phyloP scores from a whole-genome alignment of 768 basidiomycete species.

The Holtermannia corniformis region DNA sequence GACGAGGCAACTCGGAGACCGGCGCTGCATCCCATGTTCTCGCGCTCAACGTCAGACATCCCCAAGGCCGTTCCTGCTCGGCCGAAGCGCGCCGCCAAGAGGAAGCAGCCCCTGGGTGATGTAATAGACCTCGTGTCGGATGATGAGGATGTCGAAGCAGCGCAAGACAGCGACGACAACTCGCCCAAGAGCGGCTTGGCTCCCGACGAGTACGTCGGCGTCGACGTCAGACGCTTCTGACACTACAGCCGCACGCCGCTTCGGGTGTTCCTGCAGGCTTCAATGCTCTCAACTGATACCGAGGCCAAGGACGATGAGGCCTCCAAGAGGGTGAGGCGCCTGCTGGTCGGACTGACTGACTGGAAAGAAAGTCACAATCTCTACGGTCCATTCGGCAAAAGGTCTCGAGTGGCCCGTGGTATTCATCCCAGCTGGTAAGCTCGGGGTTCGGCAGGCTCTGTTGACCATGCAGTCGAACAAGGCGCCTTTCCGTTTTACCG shows the following conservation, averaged over 20 bases:
- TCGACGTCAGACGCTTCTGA: background rate
- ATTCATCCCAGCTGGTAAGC: conserved; percentile 45
- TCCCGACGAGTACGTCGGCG: background rate
- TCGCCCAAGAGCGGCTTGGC: background rate
- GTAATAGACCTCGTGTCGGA: conserved; percentile 26
- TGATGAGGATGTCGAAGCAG: conserved; percentile 21
- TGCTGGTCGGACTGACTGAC: background rate
- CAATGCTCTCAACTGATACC: conserved; percentile 72
- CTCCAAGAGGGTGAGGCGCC: conserved; percentile 8
- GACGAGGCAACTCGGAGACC: conserved; percentile 5
- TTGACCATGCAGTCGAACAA: conserved; percentile 50
- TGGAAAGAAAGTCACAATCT: conserved; percentile 64
- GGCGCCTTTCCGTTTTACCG: conserved; percentile 69
- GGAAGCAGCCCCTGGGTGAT: conserved; percentile 8
- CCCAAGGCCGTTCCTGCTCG: too few relatives aligned
- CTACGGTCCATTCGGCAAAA: conserved; percentile 83
- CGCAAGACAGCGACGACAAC: background rate
- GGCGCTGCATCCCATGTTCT: conserved; percentile 26
- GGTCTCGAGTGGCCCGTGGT: conserved; percentile 89
- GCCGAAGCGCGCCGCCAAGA: too few relatives aligned
- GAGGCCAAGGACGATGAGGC: conserved; percentile 52
- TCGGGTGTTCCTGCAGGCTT: conserved; percentile 63
- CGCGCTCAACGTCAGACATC: conserved; percentile 12
- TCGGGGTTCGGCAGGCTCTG: background rate
- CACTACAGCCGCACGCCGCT: conserved; percentile 49